Evolutionary conservation across 164 flowering plant genomes (phyloP).

Genomic region (Berberis thunbergii): DNA sequence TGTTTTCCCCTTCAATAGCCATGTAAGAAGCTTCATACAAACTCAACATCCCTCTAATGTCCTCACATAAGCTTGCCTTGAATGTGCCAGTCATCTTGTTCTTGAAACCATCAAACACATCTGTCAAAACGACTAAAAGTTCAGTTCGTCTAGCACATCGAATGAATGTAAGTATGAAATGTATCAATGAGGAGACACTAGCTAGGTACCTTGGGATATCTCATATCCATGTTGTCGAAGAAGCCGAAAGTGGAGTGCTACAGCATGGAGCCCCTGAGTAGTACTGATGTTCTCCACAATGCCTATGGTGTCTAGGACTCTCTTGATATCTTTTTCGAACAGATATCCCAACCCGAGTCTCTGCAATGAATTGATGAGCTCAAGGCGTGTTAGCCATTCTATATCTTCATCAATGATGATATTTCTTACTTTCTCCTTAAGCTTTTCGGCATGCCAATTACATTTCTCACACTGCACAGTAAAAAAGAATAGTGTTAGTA

Average conservation of each 20-base stretch:
- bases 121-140: neutral
- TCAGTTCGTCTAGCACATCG: neutral
- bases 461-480: neutral
- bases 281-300: neutral
- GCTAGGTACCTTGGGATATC: conserved; percentile 5
- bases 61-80: neutral
- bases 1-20: conserved; percentile 12
- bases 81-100: neutral
- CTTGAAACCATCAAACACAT: conserved; percentile 1
- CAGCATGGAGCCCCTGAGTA: neutral
- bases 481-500: neutral
- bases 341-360: neutral
- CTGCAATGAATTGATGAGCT: neutral
- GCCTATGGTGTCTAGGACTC: neutral
- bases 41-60: conserved; percentile 9
- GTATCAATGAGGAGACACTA: neutral
- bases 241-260: neutral
- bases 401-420: neutral
- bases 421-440: neutral
- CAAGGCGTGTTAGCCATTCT: neutral
- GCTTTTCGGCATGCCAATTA: neutral
- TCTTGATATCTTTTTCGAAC: neutral
- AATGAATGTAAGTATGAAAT: neutral
- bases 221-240: neutral
- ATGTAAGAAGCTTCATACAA: conserved; percentile 18